These are phyloP conservation scores for Xanthoceras sorbifolium DNA, from an alignment of 345 rosid genomes.

Conservation along the genomic window DNA sequence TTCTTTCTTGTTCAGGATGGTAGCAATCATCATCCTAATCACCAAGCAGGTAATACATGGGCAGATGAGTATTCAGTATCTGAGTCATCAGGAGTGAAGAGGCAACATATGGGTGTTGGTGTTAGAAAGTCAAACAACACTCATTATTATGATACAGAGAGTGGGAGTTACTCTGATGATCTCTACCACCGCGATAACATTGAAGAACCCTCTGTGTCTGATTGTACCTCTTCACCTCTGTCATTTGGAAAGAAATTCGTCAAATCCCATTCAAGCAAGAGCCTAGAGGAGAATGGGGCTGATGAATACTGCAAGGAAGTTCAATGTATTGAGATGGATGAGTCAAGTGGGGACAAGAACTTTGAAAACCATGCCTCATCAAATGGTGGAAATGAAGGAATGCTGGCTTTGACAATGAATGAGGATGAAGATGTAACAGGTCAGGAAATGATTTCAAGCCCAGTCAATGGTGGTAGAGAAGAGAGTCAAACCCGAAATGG, in stretches of 20 bases:
- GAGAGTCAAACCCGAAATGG: conserved; percentile 42
- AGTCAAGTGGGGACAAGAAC: conserved; percentile 35
- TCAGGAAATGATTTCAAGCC: conserved; percentile 28
- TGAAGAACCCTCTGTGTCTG: conserved; percentile 50
- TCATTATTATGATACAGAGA: conserved; percentile 41
- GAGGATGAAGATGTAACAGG: conserved; percentile 34
- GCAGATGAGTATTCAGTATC: conserved; percentile 70
- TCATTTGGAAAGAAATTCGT: conserved; percentile 44
- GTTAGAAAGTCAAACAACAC: conserved; percentile 26
- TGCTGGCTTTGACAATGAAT: conserved; percentile 27
- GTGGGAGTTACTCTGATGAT: conserved; percentile 42
- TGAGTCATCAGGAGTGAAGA: conserved; percentile 58
- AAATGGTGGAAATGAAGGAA: conserved; percentile 41
- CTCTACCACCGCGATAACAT: conserved; percentile 29
- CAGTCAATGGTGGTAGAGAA: conserved; percentile 41
- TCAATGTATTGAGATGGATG: conserved; percentile 74
- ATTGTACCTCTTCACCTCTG: conserved; percentile 45
- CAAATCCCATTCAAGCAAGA: conserved; percentile 39
- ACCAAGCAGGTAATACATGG: conserved; percentile 50
- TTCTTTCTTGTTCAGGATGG: conserved; percentile 41
- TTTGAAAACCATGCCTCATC: conserved; percentile 30
- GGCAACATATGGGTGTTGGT: conserved; percentile 15
- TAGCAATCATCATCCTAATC: conserved; percentile 34
- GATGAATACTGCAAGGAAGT: conserved; percentile 91
- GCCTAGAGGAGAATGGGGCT: conserved; percentile 41